A percentile compares a stretch with the other conserved stretches of the same genome.
These are phyloP conservation scores for Podospora didyma DNA, from an alignment of 495 filamentous ascomycete genomes.

Conservation along the genomic window DNA sequence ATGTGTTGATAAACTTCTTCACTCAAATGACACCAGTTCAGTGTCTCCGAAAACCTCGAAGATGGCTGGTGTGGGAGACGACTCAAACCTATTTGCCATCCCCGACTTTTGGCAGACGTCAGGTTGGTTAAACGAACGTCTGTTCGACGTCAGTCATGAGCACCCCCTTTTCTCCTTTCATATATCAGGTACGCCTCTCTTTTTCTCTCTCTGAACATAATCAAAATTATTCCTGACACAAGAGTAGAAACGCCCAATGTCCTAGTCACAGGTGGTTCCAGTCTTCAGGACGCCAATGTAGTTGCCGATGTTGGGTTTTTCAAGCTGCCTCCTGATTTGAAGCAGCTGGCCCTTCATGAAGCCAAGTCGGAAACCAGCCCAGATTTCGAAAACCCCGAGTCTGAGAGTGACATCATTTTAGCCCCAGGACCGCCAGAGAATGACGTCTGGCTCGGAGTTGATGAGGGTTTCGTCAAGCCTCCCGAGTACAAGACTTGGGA, in stretches of 20 bases:
- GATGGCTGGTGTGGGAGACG: slow-evolving; percentile 32
- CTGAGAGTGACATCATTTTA: neutral
- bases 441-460: slow-evolving; percentile 54
- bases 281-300: neutral
- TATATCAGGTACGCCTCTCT: slow-evolving; percentile 11
- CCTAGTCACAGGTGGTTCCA: too few species aligned
- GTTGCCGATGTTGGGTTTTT: slow-evolving; percentile 34
- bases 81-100: slow-evolving; percentile 64
- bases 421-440: slow-evolving; percentile 15
- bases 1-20: too few species aligned
- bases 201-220: neutral
- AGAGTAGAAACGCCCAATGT: too few species aligned
- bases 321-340: slow-evolving; percentile 32
- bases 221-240: too few species aligned
- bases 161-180: slow-evolving; percentile 28
- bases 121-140: slow-evolving; percentile 25
- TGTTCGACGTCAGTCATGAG: slow-evolving; percentile 6
- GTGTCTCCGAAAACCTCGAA: too few species aligned
- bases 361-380: slow-evolving; percentile 10
- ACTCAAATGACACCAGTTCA: too few species aligned
- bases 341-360: slow-evolving; percentile 28
- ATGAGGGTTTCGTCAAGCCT: slow-evolving; percentile 23
- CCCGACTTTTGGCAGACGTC: slow-evolving; percentile 59
- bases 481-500: slow-evolving; percentile 69
- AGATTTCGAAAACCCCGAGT: neutral